Evolutionary conservation across 306 rosid species (phyloP).

Genomic region (Crotalaria pallida): DNA sequence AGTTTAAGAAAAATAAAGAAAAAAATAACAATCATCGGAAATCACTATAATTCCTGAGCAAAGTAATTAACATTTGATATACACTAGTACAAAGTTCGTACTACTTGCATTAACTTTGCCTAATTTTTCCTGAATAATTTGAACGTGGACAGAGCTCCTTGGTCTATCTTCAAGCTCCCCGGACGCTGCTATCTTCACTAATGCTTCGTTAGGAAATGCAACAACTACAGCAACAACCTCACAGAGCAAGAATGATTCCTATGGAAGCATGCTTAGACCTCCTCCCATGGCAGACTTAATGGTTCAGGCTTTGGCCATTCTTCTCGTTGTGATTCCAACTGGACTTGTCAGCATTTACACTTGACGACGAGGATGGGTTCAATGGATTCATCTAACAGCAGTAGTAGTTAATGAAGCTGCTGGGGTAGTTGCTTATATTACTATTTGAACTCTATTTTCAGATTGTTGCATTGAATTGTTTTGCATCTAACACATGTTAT

Average conservation of each 20-base stretch:
- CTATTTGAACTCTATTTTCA: neutral
- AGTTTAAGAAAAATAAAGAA: too few relatives aligned
- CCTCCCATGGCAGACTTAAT: neutral
- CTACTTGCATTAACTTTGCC: neutral
- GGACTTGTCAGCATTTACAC: neutral
- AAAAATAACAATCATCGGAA: too few relatives aligned
- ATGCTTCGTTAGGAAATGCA: neutral
- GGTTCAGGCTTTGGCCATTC: constrained; percentile 21
- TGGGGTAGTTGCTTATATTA: neutral
- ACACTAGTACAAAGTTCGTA: too few relatives aligned
- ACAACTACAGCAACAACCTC: neutral
- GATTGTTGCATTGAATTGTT: neutral
- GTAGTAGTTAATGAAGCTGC: neutral
- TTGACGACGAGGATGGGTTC: neutral
- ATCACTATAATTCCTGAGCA: too few relatives aligned
- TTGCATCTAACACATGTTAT: neutral
- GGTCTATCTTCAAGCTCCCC: constrained; percentile 52
- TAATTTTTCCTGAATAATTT: neutral
- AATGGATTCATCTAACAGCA: neutral
- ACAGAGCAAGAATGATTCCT: neutral
- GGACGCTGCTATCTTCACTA: constrained; percentile 59
- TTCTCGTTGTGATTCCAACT: constrained; percentile 19
- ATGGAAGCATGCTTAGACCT: constrained; percentile 26
- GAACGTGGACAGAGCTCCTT: constrained; percentile 44
- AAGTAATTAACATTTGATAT: too few relatives aligned